A percentile compares a stretch with the other conserved stretches of the same genome.
Conservation (phyloP, 441 rosid genomes). For the Syzygium malaccense region DNA sequence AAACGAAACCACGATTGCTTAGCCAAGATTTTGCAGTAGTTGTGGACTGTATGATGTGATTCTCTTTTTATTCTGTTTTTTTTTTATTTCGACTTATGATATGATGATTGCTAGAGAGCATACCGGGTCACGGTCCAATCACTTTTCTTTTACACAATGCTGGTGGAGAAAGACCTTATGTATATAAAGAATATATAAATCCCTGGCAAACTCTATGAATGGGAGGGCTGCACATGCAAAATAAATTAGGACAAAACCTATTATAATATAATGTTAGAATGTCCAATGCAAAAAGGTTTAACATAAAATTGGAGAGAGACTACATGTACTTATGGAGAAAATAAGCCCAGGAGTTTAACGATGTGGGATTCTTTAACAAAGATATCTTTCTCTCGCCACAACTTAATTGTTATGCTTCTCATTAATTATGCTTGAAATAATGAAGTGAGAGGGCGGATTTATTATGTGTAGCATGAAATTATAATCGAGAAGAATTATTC, state of each 20-base stretch:
- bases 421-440: not conserved
- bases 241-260: no score
- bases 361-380: not conserved
- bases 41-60: not conserved
- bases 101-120: not conserved
- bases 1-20: rapidly evolving
- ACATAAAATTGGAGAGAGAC: no score
- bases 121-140: not conserved
- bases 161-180: no score
- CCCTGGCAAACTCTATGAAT: no score
- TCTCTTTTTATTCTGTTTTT: not conserved
- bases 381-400: not conserved
- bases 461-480: not conserved
- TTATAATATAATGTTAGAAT: no score
- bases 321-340: no score
- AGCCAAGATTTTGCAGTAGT: not conserved
- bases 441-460: not conserved
- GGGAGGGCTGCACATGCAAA: no score
- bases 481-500: not conserved
- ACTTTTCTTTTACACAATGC: not conserved
- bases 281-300: no score
- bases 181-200: no score
- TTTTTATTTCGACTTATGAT: not conserved
- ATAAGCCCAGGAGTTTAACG: no score
- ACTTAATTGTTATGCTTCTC: not conserved